Evolutionary conservation across 306 rosid genomes (phyloP), one percentile per base, ranked within the genome.

Genomic region (Pterocarpus santalinus): DNA sequence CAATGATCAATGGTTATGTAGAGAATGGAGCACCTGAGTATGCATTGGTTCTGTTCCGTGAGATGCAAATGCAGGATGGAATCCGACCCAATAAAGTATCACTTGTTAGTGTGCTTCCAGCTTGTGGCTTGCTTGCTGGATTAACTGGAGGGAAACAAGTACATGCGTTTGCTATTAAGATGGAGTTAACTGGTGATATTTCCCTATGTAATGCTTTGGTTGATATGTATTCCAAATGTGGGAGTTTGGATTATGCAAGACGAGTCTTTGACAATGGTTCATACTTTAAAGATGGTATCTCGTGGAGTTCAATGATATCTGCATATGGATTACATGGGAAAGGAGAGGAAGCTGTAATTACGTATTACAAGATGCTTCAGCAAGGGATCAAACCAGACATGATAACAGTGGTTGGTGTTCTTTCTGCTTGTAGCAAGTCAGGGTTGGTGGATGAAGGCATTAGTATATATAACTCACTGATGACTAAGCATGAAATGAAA

Each of bases 141-240:
- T 81, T 92, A 78, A 85, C 41, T 14, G 87, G 79, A 28, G 97
- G 95, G 60, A 91, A 91, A 84, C 93, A 92, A 70, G 80, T 94
- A 73, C 98, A 90, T 49, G 88, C 94, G 3, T 91, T 80, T 74
- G 85, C 91, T 6, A 41, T 91, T 17, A 85, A 87, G 79, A 88
- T 82, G 88, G 84, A 85, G 62, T 65, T 91, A 67, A 81, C 53
- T 69, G 80, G 46, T 30, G 83, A 94, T 73, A 80, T 76, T 65
- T 80, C 92, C 8, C 16, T 92, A 43, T 75, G 84, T 63, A 94
- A 92, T 86, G 92, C 98, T 52, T 73, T 94, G 38, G 89, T 92
- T 16, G 97, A 91, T 80, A 90, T 87, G 97, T 92, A 92, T 65
- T 83, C 92, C 55, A 94, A 91, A 85, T 91, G 98, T 69, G 97